Percentiles rank a stretch among this genome's conserved stretches.
These are phyloP conservation scores for Apiotrichum brassicae DNA, from an alignment of 1,284 basidiomycete species.

Conservation along the genomic window DNA sequence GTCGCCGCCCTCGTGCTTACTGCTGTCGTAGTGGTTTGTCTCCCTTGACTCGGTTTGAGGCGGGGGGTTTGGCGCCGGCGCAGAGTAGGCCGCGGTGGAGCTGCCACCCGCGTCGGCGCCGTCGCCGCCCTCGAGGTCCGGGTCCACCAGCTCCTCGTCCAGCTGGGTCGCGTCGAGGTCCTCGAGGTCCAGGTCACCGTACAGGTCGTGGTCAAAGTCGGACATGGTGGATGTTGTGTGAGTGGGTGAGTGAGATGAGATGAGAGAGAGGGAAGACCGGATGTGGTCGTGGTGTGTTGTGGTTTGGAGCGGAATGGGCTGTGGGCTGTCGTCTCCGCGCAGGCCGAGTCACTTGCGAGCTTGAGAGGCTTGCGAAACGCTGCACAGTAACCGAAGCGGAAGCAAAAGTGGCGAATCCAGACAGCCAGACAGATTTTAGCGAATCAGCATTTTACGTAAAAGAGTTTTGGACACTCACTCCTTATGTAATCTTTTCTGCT, in stretches of 20 bases:
- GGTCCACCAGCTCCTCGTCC: constrained; percentile 35
- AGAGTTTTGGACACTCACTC: too few relatives aligned
- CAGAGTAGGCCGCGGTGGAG: not conserved
- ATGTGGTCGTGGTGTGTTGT: too few relatives aligned
- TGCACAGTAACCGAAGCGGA: too few relatives aligned
- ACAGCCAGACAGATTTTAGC: too few relatives aligned
- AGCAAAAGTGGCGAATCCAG: too few relatives aligned
- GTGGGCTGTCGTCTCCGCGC: too few relatives aligned
- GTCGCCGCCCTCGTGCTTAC: not conserved
- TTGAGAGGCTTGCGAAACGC: too few relatives aligned
- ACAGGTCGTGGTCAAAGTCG: constrained; percentile 37
- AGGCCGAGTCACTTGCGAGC: too few relatives aligned
- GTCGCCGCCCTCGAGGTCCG: constrained; percentile 14
- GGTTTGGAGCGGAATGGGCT: too few relatives aligned
- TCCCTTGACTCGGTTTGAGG: not conserved
- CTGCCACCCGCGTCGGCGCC: not conserved
- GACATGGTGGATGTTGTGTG: constrained; percentile 30
- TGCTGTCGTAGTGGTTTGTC: not conserved
- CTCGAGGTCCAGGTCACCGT: constrained; percentile 38
- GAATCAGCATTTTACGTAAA: too few relatives aligned
- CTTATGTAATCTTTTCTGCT: too few relatives aligned
- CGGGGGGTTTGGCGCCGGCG: too few relatives aligned
- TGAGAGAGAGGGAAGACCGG: not conserved
- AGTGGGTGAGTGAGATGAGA: not conserved
- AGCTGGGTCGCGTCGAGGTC: constrained; percentile 38